Conservation (phyloP, 805 yeast genomes). For the Diddensiella santjacobensis region DNA sequence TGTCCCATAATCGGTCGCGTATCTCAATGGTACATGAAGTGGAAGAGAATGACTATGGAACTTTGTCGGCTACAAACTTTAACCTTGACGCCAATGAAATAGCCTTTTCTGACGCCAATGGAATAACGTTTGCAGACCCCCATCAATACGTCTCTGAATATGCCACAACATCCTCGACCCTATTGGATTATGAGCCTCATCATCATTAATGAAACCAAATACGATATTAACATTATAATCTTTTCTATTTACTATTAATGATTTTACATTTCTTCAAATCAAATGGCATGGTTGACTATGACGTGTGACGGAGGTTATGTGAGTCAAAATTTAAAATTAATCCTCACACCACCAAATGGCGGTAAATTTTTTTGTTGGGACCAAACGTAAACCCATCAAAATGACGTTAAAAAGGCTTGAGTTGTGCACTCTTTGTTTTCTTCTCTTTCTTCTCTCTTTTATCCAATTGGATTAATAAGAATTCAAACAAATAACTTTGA, state of each 20-base stretch:
- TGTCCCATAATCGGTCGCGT: background rate
- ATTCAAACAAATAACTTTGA: slow-evolving; percentile 1
- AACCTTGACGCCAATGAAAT: background rate
- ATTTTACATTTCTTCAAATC: too few species aligned
- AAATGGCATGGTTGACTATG: too few species aligned
- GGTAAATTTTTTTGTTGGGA: slow-evolving; percentile 1
- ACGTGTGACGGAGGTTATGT: too few species aligned
- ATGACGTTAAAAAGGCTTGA: background rate
- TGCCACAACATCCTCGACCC: background rate
- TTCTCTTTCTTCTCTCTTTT: slow-evolving; percentile 5
- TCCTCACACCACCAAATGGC: slow-evolving; percentile 1
- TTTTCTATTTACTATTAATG: too few species aligned
- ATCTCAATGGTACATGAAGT: background rate
- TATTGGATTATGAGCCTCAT: too few species aligned
- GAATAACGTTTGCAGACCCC: too few species aligned
- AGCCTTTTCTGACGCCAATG: too few species aligned
- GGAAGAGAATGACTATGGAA: background rate
- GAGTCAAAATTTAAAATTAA: too few species aligned
- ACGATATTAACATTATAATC: too few species aligned
- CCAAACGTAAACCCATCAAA: background rate
- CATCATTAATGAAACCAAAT: too few species aligned
- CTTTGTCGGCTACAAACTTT: background rate
- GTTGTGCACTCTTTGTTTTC: slow-evolving; percentile 5
- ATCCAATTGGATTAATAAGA: too few species aligned
- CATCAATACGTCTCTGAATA: background rate